Evolutionary conservation across 2,329 filamentous ascomycete species (phyloP), one percentile per base, ranked within the genome.

Genomic region (Dendryphion nanum): DNA sequence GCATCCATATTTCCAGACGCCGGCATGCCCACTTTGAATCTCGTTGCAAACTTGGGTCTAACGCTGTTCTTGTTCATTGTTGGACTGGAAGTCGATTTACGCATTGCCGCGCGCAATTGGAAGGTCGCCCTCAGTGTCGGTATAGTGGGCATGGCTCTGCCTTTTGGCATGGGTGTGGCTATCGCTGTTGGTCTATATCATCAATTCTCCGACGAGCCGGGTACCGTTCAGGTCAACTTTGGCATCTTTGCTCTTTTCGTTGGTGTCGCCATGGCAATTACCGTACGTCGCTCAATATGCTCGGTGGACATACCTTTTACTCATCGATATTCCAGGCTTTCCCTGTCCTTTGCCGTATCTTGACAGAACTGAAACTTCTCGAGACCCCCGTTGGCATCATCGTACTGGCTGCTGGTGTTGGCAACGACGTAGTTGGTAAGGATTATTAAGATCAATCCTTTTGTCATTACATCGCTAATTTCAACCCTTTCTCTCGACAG

Each of bases 221-320:
- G 69, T 6, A 73, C 72, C 3, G 72, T 75, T 12, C 70, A 68
- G 1, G 78, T 83, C 34, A 60, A 64, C 16, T 83, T 83, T 57
- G 76, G 75, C 6, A 75, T 77, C 2, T 83, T 77, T 49, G 70
- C 79, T 59, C 74, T 88, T 15, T 96, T 96, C 62, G 85, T 95
- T 47, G 89, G 89, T 63, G 89, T 93, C 33, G 90, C 90, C 1
- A 82, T 95, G 63, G 85, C 88, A 20, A 96, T 95, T 51, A 95
- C 90, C 1, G 88, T 78, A 63, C 47, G 69, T 47, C 24, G 5
- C 8, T 15, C 14, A n/a, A n/a, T n/a, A n/a, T n/a, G n/a, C n/a
- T n/a, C 18, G 7, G 16, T 12, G 6, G 16, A 33, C 15, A 14
- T 14, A 10, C 23, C 10, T 8, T 26, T 26, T 26, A 19, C 50